Percentiles rank a stretch among this genome's conserved stretches.
phyloP scores from a whole-genome alignment of 495 filamentous ascomycete genomes.

The Staphylotrichum longicolle region DNA sequence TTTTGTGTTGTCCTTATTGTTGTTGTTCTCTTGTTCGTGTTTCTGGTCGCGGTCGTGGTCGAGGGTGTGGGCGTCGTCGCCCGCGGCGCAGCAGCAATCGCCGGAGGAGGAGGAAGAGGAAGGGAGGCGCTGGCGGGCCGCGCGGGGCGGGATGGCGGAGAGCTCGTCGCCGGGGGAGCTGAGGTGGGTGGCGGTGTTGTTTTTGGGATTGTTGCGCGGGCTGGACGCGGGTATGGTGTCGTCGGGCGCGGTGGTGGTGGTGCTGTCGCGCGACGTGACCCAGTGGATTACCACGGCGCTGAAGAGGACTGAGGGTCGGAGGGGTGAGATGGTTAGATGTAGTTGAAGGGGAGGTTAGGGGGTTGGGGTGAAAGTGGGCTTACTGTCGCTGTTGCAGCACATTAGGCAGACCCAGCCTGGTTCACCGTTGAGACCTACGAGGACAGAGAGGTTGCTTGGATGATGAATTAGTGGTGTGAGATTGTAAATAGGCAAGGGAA shows the following conservation, averaged over 20 bases:
- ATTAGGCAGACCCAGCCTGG: conserved; percentile 57
- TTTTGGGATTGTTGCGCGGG: neutral
- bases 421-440: conserved; percentile 52
- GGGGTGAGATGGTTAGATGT: neutral
- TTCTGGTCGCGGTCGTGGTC: too few species aligned
- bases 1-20: too few species aligned
- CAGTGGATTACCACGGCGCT: conserved; percentile 53
- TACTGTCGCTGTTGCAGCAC: conserved; percentile 56
- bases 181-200: neutral
- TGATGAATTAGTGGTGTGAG: neutral
- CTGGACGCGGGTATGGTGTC: neutral
- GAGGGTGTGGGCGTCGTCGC: too few species aligned
- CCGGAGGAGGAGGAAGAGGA: neutral
- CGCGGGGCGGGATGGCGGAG: neutral
- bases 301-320: conserved; percentile 45
- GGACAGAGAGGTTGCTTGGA: conserved; percentile 49
- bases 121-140: neutral
- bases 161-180: neutral
- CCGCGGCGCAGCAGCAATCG: neutral
- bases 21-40: too few species aligned
- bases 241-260: conserved; percentile 7
- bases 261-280: conserved; percentile 51
- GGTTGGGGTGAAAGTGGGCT: neutral
- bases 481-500: neutral
- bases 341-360: neutral